Percentiles rank a stretch among this genome's conserved stretches.
phyloP scores from a whole-genome alignment of 768 basidiomycete genomes.

The Panaeolus papilionaceus region DNA sequence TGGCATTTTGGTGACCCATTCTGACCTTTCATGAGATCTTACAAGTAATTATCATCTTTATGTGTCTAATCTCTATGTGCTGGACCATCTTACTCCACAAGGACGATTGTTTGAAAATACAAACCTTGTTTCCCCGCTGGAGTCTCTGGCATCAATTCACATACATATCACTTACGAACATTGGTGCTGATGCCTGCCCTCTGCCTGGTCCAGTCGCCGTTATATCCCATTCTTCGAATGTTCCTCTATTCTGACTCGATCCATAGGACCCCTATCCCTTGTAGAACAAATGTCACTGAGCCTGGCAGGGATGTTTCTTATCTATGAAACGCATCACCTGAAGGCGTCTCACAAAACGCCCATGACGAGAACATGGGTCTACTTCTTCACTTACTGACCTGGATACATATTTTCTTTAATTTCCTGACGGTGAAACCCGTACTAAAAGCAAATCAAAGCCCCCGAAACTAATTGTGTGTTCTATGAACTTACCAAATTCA shows the following conservation, averaged over 20 bases:
- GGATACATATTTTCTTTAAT: background rate
- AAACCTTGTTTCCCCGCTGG: background rate
- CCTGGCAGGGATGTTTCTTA: constrained; percentile 6
- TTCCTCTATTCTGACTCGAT: background rate
- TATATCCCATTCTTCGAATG: background rate
- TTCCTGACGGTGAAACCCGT: background rate
- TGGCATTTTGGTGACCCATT: background rate
- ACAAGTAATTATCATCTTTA: background rate
- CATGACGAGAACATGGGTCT: constrained; percentile 1
- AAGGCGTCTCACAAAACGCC: constrained; percentile 5
- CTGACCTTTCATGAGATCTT: background rate
- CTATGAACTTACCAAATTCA: constrained; percentile 6
- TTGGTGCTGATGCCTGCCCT: background rate
- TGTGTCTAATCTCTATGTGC: background rate
- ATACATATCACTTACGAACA: background rate
- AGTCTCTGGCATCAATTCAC: background rate
- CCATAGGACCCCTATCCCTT: background rate
- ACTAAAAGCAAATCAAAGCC: background rate
- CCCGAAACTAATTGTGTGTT: background rate
- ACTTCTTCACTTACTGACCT: background rate
- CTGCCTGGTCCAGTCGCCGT: background rate
- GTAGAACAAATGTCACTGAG: background rate
- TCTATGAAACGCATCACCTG: background rate
- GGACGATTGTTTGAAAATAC: background rate
- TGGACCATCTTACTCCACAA: constrained; percentile 2